Base-by-base conservation (phyloP, 495 filamentous ascomycete genomes). In the Penicillium maclennaniae region DNA sequence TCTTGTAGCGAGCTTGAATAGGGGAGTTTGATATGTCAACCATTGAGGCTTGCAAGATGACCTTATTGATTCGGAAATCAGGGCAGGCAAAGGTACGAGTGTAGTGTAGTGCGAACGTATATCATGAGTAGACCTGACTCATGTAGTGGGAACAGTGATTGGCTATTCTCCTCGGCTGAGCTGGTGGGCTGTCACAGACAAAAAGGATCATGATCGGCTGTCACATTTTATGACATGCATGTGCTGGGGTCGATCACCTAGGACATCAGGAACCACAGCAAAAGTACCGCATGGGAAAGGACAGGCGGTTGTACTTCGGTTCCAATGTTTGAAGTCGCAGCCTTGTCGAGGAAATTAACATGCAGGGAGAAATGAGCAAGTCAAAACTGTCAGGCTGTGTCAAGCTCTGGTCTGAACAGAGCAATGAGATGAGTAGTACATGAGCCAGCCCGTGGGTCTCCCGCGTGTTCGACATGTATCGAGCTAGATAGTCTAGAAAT, bases 151-250 rank as follows among this genome's bases (percentile, higher is more conserved):
- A 23, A 23, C 5, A 23, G 17, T 54, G 54, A 58, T 58, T 60
- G 60, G 56, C 31, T 25, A n/a, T 10, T 5, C 5, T 26, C 37
- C 42, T 42, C 27, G 43, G 48, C 43, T 17, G 16, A 34, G 45
- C 40, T 36, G 37, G 15, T 31, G 49, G 45, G 36, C 26, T 40
- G 52, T 53, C 51, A 52, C 51, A 52, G 23, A 8, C 27, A 27
- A 31, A 51, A 44, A 19, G 51, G 12, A 51, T 31, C 15, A 25
- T 25, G 51, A 53, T 53, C 46, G 34, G 38, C 54, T 55, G 52
- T 58, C 61, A 63, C 58, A 56, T 49, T 31, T 31, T 57, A 21
- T 49, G 27, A 38, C n/a, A 19, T 43, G 49, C 51, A 53, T 57
- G 31, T 47, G 28, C 45, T 16, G 19, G 48, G 47, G 37, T 25